These are phyloP conservation scores for Lizanozyma gosingica DNA, from an alignment of 1,139 yeast genomes.

Conservation along the genomic window DNA sequence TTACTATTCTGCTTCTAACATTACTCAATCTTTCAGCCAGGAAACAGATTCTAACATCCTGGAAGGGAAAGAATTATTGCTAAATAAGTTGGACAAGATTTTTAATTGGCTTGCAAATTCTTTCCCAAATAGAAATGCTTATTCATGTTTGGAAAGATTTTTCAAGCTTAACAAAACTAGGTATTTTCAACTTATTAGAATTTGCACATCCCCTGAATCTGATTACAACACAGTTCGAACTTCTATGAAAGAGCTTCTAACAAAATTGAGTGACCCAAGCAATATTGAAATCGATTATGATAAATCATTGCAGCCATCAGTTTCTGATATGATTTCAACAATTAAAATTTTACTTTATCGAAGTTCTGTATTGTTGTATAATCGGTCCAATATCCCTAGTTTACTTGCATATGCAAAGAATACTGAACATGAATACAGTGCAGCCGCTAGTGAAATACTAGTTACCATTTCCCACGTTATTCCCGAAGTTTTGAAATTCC, in stretches of 20 bases:
- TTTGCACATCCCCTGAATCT: constrained; percentile 47
- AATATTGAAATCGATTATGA: constrained; percentile 33
- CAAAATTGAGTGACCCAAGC: constrained; percentile 44
- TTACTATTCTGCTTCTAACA: constrained; percentile 19
- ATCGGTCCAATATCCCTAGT: constrained; percentile 53
- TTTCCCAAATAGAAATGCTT: constrained; percentile 44
- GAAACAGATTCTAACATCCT: constrained; percentile 9
- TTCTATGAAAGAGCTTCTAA: constrained; percentile 53
- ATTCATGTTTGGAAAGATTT: constrained; percentile 42
- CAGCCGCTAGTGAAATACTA: constrained; percentile 43
- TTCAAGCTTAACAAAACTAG: constrained; percentile 48
- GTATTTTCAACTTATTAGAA: constrained; percentile 43
- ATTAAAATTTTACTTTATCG: constrained; percentile 54
- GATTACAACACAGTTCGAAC: constrained; percentile 53
- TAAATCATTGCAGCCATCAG: constrained; percentile 11
- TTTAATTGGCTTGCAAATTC: constrained; percentile 57
- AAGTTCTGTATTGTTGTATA: constrained; percentile 52
- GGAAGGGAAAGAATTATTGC: constrained; percentile 12
- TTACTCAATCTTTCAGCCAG: background rate
- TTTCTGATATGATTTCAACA: constrained; percentile 39
- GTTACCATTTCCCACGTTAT: constrained; percentile 50
- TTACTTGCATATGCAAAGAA: constrained; percentile 41
- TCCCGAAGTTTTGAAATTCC: constrained; percentile 60
- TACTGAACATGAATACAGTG: constrained; percentile 17
- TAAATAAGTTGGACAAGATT: constrained; percentile 41